These are phyloP conservation scores for Wickerhamiella cacticola DNA, from an alignment of 805 yeast species.

Conservation along the genomic window DNA sequence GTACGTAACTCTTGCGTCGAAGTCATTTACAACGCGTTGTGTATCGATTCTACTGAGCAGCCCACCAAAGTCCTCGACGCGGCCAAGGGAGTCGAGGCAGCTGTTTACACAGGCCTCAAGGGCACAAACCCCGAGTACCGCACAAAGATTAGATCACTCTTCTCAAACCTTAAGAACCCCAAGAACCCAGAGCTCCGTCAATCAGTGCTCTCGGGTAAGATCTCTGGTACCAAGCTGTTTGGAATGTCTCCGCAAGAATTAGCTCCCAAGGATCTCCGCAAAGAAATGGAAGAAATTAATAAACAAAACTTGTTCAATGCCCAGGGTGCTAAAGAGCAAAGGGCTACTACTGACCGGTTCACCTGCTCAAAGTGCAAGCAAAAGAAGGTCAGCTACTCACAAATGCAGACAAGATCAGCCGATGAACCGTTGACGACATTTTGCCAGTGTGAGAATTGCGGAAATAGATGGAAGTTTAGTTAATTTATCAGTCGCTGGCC, in stretches of 20 bases:
- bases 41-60: conserved; percentile 55
- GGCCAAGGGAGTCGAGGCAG: conserved; percentile 62
- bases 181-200: conserved; percentile 76
- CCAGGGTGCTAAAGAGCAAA: conserved; percentile 90
- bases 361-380: conserved; percentile 97
- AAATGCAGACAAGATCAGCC: conserved; percentile 95
- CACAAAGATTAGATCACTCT: conserved; percentile 73
- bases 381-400: conserved; percentile 92
- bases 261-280: conserved; percentile 84
- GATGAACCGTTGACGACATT: conserved; percentile 98
- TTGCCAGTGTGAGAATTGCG: conserved; percentile 96
- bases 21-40: conserved; percentile 81
- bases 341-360: conserved; percentile 93
- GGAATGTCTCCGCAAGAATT: conserved; percentile 85
- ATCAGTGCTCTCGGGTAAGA: conserved; percentile 53
- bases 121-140: conserved; percentile 50
- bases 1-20: conserved; percentile 75
- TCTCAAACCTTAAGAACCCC: conserved; percentile 77
- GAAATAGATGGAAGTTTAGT: conserved; percentile 96
- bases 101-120: conserved; percentile 49
- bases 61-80: conserved; percentile 49
- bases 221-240: conserved; percentile 53
- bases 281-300: conserved; percentile 73
- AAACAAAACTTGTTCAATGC: conserved; percentile 89
- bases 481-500: conserved; percentile 25